Evolutionary conservation across 83 land plant species (phyloP), one percentile per base, ranked within the genome.

Genomic region (Picea abies): DNA sequence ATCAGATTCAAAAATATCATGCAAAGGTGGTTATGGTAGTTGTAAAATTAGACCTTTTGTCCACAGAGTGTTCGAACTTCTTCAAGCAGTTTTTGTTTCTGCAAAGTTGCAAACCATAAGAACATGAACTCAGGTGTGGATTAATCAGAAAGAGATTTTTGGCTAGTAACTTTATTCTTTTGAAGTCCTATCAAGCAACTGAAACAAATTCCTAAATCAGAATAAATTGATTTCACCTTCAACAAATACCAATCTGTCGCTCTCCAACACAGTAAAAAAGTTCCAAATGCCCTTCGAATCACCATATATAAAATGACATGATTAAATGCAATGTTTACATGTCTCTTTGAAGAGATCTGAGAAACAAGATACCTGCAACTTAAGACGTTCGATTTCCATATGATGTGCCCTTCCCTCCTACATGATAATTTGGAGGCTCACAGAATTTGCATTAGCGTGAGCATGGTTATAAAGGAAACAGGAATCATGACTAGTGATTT

Each of bases 321-420:
- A 68, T 32, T 32, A 29, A 29, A 9, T 15, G 37, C 23, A 71
- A 20, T 14, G 10, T 20, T 19, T 71, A 3, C 49, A 41, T n/a
- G 20, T 44, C 22, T 32, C 23, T 39, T 72, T 20, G 9, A 22
- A 72, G 22, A 72, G 39, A 41, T 39, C 10, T 71, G 41, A 39
- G 22, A 39, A 73, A 47, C 77, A 20, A 20, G 15, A 11, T 73
- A 73, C 26, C 77, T 73, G 25, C 4, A 44, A 10, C 56, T 23
- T 73, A 20, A 73, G 77, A 5, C 10, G 25, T n/a, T 73, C 12
- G 20, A 73, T 73, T 22, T 73, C 58, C 77, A 73, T 20, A 73
- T 5, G 22, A 73, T 73, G 25, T 5, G 26, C 56, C 26, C 47
- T 6, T n/a, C 47, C 77, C 77, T 73, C 25, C 77, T 73, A 44